Conservation (phyloP, 1,139 yeast species). For the Magnusiomyces magnusii region DNA sequence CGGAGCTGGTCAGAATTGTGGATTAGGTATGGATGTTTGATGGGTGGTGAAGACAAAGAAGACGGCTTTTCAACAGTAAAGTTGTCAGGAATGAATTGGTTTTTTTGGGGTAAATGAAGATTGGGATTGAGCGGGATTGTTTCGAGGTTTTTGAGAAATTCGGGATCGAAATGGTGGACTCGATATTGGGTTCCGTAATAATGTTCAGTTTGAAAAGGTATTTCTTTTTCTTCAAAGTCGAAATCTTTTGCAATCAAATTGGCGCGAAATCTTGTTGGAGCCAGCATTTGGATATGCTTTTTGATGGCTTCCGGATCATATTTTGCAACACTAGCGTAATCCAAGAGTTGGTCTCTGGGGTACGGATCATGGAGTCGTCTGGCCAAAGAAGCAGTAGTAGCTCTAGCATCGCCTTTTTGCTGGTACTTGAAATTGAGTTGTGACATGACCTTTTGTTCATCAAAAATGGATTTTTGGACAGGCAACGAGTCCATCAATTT, state of each 20-base stretch:
- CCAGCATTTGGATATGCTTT: constrained; percentile 46
- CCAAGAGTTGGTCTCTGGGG: constrained; percentile 57
- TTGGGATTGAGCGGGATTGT: constrained; percentile 54
- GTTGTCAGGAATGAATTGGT: constrained; percentile 73
- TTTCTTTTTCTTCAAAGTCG: no score
- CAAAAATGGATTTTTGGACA: constrained; percentile 52
- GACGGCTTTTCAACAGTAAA: constrained; percentile 51
- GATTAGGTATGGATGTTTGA: constrained; percentile 44
- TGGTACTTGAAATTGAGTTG: constrained; percentile 52
- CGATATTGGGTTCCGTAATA: constrained; percentile 91
- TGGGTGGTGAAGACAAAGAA: no score
- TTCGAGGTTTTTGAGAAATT: constrained; percentile 36
- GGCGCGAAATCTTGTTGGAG: constrained; percentile 53
- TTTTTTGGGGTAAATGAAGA: no score
- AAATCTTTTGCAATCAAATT: constrained; percentile 40
- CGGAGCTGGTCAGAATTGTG: constrained; percentile 37
- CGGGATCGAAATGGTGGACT: constrained; percentile 39
- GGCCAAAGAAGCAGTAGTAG: constrained; percentile 48
- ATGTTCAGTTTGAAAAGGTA: constrained; percentile 47
- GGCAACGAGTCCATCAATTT: constrained; percentile 46
- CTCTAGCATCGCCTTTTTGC: constrained; percentile 57
- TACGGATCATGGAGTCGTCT: constrained; percentile 43
- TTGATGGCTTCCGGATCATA: constrained; percentile 50
- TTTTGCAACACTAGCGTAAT: constrained; percentile 48
- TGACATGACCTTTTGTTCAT: constrained; percentile 43